phyloP scores from a whole-genome alignment of 345 rosid genomes.

The Hibiscus trionum region DNA sequence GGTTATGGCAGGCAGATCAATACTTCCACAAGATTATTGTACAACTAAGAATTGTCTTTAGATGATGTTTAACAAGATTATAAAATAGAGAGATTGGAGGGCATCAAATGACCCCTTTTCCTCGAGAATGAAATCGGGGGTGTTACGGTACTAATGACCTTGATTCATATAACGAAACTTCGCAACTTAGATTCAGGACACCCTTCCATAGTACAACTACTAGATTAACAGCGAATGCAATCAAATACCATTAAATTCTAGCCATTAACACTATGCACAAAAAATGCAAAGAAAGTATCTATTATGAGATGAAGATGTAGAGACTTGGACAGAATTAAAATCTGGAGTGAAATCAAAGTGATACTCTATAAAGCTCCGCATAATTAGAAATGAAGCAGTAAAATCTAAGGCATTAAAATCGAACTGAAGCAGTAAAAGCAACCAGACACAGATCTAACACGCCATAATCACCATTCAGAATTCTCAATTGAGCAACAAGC shows the following conservation, averaged over 20 bases:
- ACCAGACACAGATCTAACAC: neutral
- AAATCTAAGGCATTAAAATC: neutral
- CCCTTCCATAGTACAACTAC: neutral
- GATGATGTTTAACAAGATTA: too few relatives aligned
- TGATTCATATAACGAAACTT: neutral
- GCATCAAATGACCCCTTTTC: too few relatives aligned
- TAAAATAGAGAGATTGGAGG: too few relatives aligned
- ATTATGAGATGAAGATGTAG: neutral
- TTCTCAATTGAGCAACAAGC: neutral
- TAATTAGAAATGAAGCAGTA: neutral
- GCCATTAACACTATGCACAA: neutral
- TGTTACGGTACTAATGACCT: too few relatives aligned
- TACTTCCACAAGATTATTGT: too few relatives aligned
- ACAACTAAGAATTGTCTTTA: too few relatives aligned
- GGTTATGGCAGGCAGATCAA: too few relatives aligned
- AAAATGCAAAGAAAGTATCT: neutral
- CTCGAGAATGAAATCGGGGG: too few relatives aligned
- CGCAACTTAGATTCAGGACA: neutral
- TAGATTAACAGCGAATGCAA: neutral
- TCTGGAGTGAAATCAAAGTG: neutral
- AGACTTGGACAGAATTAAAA: neutral
- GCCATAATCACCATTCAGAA: neutral
- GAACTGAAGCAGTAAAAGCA: neutral
- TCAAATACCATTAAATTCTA: neutral
- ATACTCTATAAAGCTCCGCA: neutral